Evolutionary conservation across 2,329 filamentous ascomycete species (phyloP).

Genomic region (Aaosphaeria arxii): DNA sequence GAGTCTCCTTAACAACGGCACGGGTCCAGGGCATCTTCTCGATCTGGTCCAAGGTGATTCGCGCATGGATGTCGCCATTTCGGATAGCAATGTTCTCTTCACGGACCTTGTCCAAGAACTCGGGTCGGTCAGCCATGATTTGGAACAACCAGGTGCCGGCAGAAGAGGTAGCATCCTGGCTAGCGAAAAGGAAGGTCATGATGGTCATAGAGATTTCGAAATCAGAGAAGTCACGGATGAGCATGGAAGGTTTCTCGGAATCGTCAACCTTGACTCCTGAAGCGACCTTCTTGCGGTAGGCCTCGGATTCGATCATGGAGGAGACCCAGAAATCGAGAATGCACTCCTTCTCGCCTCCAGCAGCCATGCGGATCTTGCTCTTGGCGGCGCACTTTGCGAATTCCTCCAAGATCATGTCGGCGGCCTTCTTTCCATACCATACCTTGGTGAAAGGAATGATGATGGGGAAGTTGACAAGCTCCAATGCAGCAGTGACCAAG

Average conservation of each 20-base stretch:
- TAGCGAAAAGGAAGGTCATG: slow-evolving; percentile 94
- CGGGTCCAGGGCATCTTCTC: slow-evolving; percentile 86
- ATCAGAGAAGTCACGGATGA: slow-evolving; percentile 82
- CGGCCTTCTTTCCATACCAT: slow-evolving; percentile 93
- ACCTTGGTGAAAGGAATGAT: slow-evolving; percentile 91
- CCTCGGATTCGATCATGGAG: slow-evolving; percentile 78
- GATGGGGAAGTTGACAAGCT: slow-evolving; percentile 96
- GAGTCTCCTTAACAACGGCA: slow-evolving; percentile 66
- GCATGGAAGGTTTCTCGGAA: slow-evolving; percentile 74
- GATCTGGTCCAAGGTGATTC: slow-evolving; percentile 76
- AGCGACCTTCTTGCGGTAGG: slow-evolving; percentile 72
- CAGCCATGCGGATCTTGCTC: slow-evolving; percentile 84
- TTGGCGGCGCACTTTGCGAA: slow-evolving; percentile 89
- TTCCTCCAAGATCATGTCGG: slow-evolving; percentile 83
- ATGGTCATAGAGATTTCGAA: slow-evolving; percentile 88
- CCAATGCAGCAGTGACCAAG: slow-evolving; percentile 87
- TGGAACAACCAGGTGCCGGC: slow-evolving; percentile 94
- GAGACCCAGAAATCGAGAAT: slow-evolving; percentile 94
- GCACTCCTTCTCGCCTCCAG: slow-evolving; percentile 78
- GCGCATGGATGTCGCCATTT: slow-evolving; percentile 66
- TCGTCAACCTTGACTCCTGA: slow-evolving; percentile 66
- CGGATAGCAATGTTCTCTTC: slow-evolving; percentile 80
- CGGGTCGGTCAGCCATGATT: slow-evolving; percentile 82
- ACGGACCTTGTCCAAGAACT: slow-evolving; percentile 79
- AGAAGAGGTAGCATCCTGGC: slow-evolving; percentile 91